Base-by-base conservation (phyloP, 2,329 filamentous ascomycete genomes). In the Microsporum ferrugineum region DNA sequence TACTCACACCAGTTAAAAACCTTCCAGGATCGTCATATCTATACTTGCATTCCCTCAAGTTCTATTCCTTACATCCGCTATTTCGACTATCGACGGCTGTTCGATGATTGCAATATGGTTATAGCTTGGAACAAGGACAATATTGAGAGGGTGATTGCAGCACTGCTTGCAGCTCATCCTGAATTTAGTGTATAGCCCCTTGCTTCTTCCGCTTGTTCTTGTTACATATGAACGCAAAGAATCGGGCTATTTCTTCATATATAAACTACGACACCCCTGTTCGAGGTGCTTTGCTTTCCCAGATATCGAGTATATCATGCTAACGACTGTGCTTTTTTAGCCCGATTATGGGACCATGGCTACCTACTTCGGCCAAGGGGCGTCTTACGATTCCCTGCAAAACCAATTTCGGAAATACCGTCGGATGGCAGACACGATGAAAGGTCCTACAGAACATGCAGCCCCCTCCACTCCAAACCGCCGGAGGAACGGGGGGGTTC, bases 381-480 rank as follows among this genome's bases (percentile, higher is more conserved):
- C 77, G 0, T 80, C 76, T 0, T 79, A 79, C 68, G 71, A 80
- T 62, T 70, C 78, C 0, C 73, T 82, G 29, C 76, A 81, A 63
- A 72, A 73, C 49, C 74, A 73, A 2, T 74, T 82, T 39, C 76
- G 77, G 49, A 73, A 71, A 53, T 75, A 74, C 62, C 79, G 78
- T 56, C 74, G 74, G 56, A 57, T 69, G 0, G 77, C 78, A 0
- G 67, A 69, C 0, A 63, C 64, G 0, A 69, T 80, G 12, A 68
- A 10, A n/a, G 56, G 56, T n/a, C 5, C 72, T 4, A 66, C 68
- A 1, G 59, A 61, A 2, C 10, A 55, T 0, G 55, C 61, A 1
- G 68, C 63, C 6, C 55, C 63, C n/a, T 2, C 49, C 4, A 61
- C 59, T 1, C 51, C 51, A 10, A 49, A 7, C n/a, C 27, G 57